These are phyloP conservation scores for Solanum rostratum DNA, from an alignment of 257 asterid genomes.

Conservation along the genomic window DNA sequence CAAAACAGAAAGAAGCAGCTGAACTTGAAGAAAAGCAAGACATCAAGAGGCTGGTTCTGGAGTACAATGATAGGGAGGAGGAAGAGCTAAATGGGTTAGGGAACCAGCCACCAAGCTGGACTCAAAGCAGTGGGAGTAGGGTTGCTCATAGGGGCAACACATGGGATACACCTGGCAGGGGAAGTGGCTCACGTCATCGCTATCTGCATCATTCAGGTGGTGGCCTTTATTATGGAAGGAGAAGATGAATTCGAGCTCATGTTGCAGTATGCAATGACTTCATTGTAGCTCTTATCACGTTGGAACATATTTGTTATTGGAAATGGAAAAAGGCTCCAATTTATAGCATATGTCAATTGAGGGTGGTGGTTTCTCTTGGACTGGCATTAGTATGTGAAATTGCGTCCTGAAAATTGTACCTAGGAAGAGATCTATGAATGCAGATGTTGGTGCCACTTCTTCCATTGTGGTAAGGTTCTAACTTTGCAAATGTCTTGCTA, in stretches of 20 bases:
- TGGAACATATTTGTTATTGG: background rate
- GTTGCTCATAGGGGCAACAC: conserved; percentile 43
- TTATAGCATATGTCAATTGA: background rate
- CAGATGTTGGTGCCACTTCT: background rate
- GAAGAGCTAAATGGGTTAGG: conserved; percentile 75
- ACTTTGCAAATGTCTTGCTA: background rate
- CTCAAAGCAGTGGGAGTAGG: conserved; percentile 57
- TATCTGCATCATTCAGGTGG: conserved; percentile 72
- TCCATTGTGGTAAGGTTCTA: background rate
- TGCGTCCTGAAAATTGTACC: background rate
- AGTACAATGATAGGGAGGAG: conserved; percentile 96
- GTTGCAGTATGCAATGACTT: background rate
- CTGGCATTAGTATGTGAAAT: background rate
- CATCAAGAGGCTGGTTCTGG: conserved; percentile 80
- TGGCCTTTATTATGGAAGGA: conserved; percentile 70
- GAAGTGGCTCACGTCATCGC: conserved; percentile 56
- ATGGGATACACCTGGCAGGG: conserved; percentile 65
- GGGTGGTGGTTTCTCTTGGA: background rate
- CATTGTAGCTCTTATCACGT: background rate
- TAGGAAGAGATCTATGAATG: background rate
- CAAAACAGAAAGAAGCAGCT: conserved; percentile 95
- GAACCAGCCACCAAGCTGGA: conserved; percentile 43
- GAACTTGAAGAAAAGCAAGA: conserved; percentile 98
- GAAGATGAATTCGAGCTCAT: conserved; percentile 26
- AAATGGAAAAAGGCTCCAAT: background rate